Percentiles rank a stretch among this genome's conserved stretches.
Conservation (phyloP, 148 eudicot genomes). For the Camellia granthamiana region DNA sequence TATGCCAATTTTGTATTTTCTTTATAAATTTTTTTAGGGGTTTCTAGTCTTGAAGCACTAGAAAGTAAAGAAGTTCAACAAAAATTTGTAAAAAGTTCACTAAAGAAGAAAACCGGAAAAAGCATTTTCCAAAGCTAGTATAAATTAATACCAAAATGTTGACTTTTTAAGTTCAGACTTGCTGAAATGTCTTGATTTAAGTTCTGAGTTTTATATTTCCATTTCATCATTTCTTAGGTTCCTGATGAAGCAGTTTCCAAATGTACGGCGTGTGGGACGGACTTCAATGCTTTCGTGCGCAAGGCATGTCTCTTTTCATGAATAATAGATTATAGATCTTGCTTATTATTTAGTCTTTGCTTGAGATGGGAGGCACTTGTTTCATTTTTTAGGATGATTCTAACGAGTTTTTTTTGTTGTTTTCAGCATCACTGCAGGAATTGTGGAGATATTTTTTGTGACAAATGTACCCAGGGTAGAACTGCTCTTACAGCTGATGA, state of each 20-base stretch:
- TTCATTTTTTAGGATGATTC: conserved; percentile 10
- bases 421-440: conserved; percentile 81
- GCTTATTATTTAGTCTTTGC: conserved; percentile 11
- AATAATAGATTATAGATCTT: neutral
- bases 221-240: conserved; percentile 38
- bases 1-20: neutral
- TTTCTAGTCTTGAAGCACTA: too few species aligned
- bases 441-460: conserved; percentile 81
- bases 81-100: neutral
- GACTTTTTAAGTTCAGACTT: neutral
- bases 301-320: conserved; percentile 41
- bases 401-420: conserved; percentile 2
- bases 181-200: conserved; percentile 1
- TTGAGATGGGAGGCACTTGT: neutral
- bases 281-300: conserved; percentile 73
- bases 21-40: too few species aligned
- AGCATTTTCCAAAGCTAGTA: neutral
- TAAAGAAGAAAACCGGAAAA: neutral
- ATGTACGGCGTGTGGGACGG: conserved; percentile 72
- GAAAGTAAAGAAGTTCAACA: too few species aligned
- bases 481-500: conserved; percentile 70
- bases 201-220: neutral
- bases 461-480: conserved; percentile 85
- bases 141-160: neutral
- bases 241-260: conserved; percentile 91